Evolutionary conservation across 306 rosid genomes (phyloP).

Genomic region (Lathyrus oleraceus): DNA sequence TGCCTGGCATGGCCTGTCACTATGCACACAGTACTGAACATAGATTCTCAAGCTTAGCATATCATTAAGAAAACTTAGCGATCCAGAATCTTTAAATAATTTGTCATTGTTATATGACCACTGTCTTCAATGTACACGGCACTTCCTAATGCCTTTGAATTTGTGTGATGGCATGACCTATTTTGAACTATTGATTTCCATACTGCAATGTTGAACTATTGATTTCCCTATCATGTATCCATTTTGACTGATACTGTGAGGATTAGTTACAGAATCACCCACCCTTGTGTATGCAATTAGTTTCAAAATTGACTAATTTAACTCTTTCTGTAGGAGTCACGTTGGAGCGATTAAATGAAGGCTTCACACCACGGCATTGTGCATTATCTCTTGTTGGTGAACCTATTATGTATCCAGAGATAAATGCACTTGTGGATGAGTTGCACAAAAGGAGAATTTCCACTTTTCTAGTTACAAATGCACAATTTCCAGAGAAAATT

Average conservation of each 20-base stretch:
- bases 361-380: conserved; percentile 91
- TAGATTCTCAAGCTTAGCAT: not conserved
- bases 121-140: conserved; percentile 11
- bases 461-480: conserved; percentile 94
- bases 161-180: conserved; percentile 1
- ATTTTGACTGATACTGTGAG: conserved; percentile 26
- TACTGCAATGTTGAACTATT: not conserved
- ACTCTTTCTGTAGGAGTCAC: conserved; percentile 70
- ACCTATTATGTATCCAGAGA: conserved; percentile 98
- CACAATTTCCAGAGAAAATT: conserved; percentile 96
- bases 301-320: conserved; percentile 26
- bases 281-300: conserved; percentile 19
- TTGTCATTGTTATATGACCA: not conserved
- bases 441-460: conserved; percentile 81
- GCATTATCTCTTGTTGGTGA: conserved; percentile 99
- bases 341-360: conserved; percentile 83
- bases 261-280: conserved; percentile 8
- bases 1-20: too few relatives aligned
- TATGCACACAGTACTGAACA: too few relatives aligned
- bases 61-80: not conserved
- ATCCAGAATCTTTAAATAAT: too few relatives aligned
- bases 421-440: conserved; percentile 84
- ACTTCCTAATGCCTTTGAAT: not conserved
- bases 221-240: not conserved
- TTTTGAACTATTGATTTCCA: conserved; percentile 17